These are phyloP conservation scores for Pseudogymnoascus sp. DNA, from an alignment of 2,329 filamentous ascomycete genomes.

Conservation along the genomic window DNA sequence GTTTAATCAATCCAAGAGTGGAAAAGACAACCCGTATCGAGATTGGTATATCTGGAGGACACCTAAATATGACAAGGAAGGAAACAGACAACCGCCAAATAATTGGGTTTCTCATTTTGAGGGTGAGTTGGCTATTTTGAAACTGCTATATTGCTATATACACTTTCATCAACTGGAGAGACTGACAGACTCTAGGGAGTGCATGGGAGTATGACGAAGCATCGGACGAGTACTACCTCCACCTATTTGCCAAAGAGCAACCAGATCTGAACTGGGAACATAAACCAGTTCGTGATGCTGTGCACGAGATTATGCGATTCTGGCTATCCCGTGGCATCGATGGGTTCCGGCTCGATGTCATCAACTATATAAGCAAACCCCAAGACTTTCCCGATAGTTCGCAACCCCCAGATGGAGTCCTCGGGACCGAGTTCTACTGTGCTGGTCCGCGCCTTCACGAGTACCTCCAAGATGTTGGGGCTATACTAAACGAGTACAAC, in stretches of 20 bases:
- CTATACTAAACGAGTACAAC: slow-evolving; percentile 34
- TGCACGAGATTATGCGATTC: slow-evolving; percentile 60
- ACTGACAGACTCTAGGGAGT: slow-evolving; percentile 22
- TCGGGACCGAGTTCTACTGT: slow-evolving; percentile 43
- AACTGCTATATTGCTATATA: slow-evolving; percentile 15
- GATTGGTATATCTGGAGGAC: slow-evolving; percentile 58
- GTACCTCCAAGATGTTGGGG: slow-evolving; percentile 36
- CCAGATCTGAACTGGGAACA: slow-evolving; percentile 70
- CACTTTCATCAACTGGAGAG: background rate
- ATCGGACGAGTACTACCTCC: slow-evolving; percentile 41
- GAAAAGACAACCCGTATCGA: slow-evolving; percentile 39
- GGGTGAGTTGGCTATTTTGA: slow-evolving; percentile 30
- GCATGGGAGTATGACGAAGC: slow-evolving; percentile 42
- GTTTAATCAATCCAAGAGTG: slow-evolving; percentile 45
- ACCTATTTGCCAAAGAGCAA: slow-evolving; percentile 56
- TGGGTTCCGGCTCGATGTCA: slow-evolving; percentile 52
- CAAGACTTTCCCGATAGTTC: slow-evolving; percentile 45
- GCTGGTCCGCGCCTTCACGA: slow-evolving; percentile 50
- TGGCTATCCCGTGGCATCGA: slow-evolving; percentile 61
- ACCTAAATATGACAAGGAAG: slow-evolving; percentile 43
- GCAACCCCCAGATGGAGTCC: slow-evolving; percentile 33
- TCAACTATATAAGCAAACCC: slow-evolving; percentile 55
- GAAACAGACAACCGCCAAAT: slow-evolving; percentile 49
- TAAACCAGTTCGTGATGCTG: slow-evolving; percentile 51
- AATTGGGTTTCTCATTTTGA: slow-evolving; percentile 43